Evolutionary conservation across 352 stramenopile species (phyloP).

Genomic region (Globisporangium orthogonon): DNA sequence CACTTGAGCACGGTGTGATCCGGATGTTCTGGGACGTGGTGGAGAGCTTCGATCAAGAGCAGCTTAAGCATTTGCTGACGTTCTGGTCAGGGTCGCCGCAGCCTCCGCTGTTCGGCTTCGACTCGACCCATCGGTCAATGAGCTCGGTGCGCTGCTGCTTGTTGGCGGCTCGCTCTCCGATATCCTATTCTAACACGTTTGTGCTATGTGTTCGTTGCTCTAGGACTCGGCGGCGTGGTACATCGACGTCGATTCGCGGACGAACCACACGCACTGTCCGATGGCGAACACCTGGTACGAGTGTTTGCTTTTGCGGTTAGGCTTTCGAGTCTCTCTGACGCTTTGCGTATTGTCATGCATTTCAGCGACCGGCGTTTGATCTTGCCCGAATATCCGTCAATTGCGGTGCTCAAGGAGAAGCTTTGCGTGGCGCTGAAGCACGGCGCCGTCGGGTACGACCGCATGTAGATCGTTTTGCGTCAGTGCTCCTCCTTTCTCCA

Average conservation of each 20-base stretch:
- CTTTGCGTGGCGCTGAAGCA: constrained; percentile 50
- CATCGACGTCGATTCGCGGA: constrained; percentile 52
- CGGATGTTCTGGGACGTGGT: constrained; percentile 62
- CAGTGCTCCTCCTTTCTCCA: background rate
- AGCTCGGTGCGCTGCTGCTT: constrained; percentile 31
- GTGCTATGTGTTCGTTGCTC: constrained; percentile 1
- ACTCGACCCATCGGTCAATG: constrained; percentile 42
- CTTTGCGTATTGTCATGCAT: constrained; percentile 3
- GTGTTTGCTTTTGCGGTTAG: no score
- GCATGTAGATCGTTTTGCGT: constrained; percentile 39
- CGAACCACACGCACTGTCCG: constrained; percentile 41
- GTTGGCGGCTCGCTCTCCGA: background rate
- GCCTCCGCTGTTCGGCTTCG: constrained; percentile 71
- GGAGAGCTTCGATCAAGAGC: constrained; percentile 45
- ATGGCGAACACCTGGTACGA: constrained; percentile 73
- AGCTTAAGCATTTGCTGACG: constrained; percentile 48
- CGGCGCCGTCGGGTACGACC: constrained; percentile 66
- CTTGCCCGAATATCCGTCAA: constrained; percentile 53
- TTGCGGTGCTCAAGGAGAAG: constrained; percentile 48
- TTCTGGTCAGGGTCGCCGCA: constrained; percentile 72
- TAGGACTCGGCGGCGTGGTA: constrained; percentile 65
- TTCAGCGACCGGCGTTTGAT: constrained; percentile 65
- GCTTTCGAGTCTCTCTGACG: background rate
- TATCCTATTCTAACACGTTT: background rate
- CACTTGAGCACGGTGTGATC: constrained; percentile 34